phyloP scores from a whole-genome alignment of 129 eudicot species.

The Centrapalus pauciflorus region DNA sequence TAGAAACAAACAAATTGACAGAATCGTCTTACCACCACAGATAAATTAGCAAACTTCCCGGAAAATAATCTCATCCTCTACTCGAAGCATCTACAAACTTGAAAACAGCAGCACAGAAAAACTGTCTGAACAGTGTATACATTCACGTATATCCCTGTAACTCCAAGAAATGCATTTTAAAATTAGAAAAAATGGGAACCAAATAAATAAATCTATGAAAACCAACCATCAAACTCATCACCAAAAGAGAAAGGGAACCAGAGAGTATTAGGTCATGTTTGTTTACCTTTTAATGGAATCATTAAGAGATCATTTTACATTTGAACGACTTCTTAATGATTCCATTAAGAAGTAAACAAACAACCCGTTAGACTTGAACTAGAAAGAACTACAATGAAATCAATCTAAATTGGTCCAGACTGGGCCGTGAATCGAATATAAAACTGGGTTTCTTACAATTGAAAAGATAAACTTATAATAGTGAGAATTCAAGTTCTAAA shows the following conservation, averaged over 20 bases:
- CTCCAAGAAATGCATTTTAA: not conserved
- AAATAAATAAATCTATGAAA: not conserved
- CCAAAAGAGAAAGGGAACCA: too few relatives aligned
- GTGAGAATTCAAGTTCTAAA: too few relatives aligned
- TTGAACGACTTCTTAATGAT: too few relatives aligned
- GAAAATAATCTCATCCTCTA: not conserved
- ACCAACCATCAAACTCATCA: not conserved
- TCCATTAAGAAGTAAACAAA: too few relatives aligned
- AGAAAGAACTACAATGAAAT: too few relatives aligned
- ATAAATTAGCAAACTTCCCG: conserved; percentile 7
- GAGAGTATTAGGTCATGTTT: too few relatives aligned
- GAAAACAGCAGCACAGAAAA: not conserved
- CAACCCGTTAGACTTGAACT: too few relatives aligned
- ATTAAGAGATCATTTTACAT: too few relatives aligned
- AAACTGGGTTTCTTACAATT: too few relatives aligned
- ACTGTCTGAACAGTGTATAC: not conserved
- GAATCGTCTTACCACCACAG: not conserved
- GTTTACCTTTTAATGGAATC: not conserved
- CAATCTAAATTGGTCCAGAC: too few relatives aligned
- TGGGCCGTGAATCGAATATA: too few relatives aligned
- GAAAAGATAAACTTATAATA: too few relatives aligned
- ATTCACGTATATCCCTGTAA: not conserved
- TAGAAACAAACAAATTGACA: not conserved
- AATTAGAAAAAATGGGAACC: not conserved
- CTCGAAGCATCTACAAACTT: not conserved